Conservation (phyloP, 345 rosid genomes). For the thale cress (Arabidopsis thaliana) region TAIR10.1 NC_003074.8:20457501-20458000, state of each 20-base stretch:
- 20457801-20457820: slow-evolving; percentile 32
- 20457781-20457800: slow-evolving; percentile 32
- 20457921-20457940: slow-evolving; percentile 31
- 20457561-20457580: background rate
- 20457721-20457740: slow-evolving; percentile 18
- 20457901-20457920: slow-evolving; percentile 29
- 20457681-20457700: slow-evolving; percentile 20
- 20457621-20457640: background rate
- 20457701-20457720: slow-evolving; percentile 12
- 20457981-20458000: slow-evolving; percentile 3
- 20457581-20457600: background rate
- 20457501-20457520: background rate
- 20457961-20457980: slow-evolving; percentile 20
- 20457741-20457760: slow-evolving; percentile 36
- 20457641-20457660: background rate
- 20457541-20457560: background rate
- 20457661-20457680: background rate
- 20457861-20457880: slow-evolving; percentile 32
- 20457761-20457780: background rate
- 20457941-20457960: slow-evolving; percentile 3
- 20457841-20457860: slow-evolving; percentile 11
- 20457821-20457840: slow-evolving; percentile 34
- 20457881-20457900: slow-evolving; percentile 20
- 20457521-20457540: slow-evolving; percentile 1
- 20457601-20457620: no score